These are phyloP conservation scores for Rhodosporidiobolus odoratus DNA, from an alignment of 768 basidiomycete genomes.

Conservation along the genomic window DNA sequence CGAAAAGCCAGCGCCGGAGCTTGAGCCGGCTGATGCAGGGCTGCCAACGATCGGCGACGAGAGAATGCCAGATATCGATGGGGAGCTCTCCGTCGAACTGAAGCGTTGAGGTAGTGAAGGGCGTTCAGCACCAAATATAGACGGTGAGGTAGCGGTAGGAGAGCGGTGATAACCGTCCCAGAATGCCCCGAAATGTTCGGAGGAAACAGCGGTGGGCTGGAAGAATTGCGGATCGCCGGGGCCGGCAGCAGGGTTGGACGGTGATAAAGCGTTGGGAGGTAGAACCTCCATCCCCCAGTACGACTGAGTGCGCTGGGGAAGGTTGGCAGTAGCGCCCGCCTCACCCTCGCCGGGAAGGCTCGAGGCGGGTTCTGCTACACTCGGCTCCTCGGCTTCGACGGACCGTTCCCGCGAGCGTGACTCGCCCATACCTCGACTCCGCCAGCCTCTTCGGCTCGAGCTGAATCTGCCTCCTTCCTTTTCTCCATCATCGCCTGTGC, in stretches of 20 bases:
- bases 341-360: not conserved
- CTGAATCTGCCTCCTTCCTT: not conserved
- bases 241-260: not conserved
- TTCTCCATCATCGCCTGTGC: too few species aligned
- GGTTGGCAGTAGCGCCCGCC: not conserved
- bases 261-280: conserved; percentile 26
- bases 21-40: not conserved
- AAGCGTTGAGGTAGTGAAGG: not conserved
- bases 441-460: conserved; percentile 2
- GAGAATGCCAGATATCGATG: not conserved
- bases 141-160: conserved; percentile 7
- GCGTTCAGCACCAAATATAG: not conserved
- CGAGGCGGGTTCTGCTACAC: not conserved
- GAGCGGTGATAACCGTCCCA: conserved; percentile 25
- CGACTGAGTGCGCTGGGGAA: not conserved
- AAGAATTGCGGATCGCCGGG: conserved; percentile 24
- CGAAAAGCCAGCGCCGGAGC: not conserved
- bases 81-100: not conserved
- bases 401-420: conserved; percentile 22
- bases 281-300: conserved; percentile 20
- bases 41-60: not conserved
- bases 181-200: conserved; percentile 12
- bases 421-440: conserved; percentile 14
- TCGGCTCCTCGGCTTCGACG: not conserved
- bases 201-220: conserved; percentile 30